Evolutionary conservation across 1,139 yeast species (phyloP), one percentile per base, ranked within the genome.

Genomic region (Saccharomyces hybrid): DNA sequence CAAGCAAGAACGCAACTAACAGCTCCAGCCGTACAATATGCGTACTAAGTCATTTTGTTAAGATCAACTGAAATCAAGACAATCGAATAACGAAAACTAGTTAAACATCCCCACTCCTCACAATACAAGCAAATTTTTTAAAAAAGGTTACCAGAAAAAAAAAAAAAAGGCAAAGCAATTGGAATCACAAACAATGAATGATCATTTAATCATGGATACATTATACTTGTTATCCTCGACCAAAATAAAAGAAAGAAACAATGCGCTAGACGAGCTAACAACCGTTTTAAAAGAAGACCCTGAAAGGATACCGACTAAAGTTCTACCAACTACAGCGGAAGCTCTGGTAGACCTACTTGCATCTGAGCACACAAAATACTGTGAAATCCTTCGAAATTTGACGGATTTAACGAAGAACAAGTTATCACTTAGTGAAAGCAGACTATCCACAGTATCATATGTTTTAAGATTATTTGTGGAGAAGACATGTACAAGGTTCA

Each of bases 241-340:
- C 6, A 82, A 78, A 60, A 70, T 80, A 46, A 78, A 77, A 58
- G 84, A 81, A 16, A 68, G 87, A 46, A 80, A 74, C 61, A 81
- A 78, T 49, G 84, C 81, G 0, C 62, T 83, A 14, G 67, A 65
- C 28, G 69, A 69, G 25, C 67, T 83, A 25, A 79, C 77, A 3
- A 55, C 66, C 0, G 51, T 65, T 3, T 56, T 70, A 23, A 62
- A 64, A 48, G 57, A 58, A 6, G 47, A 66, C 14, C 64, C 72
- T 1, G 57, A 58, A 19, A 23, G 46, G 2, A 46, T 68, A 19
- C 62, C 63, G 3, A 58, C 58, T 5, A 66, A 68, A 46, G 54
- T 62, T 1, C 56, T 72, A 3, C 50, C 62, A 0, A 51, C 64
- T 0, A 59, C 80, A 9, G 58, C 73, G 11, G 72, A 71, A 19